phyloP scores from a whole-genome alignment of 257 asterid genomes.

The Nicotiana otophora region DNA sequence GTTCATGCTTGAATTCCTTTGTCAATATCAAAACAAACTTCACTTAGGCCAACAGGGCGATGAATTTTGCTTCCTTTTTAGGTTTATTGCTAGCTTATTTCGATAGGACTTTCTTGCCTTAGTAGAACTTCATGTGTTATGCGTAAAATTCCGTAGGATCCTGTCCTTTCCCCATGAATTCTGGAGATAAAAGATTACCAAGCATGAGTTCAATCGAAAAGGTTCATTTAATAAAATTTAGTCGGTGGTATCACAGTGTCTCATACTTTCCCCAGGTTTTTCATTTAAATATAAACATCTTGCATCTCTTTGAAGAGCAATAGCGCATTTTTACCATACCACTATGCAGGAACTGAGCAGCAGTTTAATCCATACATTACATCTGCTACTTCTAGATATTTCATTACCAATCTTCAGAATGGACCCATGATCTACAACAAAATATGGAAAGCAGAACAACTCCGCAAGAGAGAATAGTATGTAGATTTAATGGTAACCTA shows the following conservation, averaged over 20 bases:
- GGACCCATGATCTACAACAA: not conserved
- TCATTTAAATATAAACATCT: too few species aligned
- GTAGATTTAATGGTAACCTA: constrained; percentile 51
- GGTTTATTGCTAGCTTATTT: not conserved
- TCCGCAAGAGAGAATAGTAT: not conserved
- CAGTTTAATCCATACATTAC: not conserved
- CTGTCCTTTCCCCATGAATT: not conserved
- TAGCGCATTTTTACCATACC: not conserved
- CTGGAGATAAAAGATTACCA: not conserved
- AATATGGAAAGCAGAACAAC: not conserved
- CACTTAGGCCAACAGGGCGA: not conserved
- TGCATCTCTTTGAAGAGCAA: not conserved
- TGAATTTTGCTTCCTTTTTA: not conserved
- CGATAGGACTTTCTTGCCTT: not conserved
- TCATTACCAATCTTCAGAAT: not conserved
- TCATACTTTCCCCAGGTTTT: too few species aligned
- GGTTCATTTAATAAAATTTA: not conserved
- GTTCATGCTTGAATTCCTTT: too few species aligned
- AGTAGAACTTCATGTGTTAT: not conserved
- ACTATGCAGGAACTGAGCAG: not conserved
- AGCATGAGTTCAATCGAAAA: not conserved
- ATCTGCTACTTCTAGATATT: not conserved
- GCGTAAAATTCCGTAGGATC: not conserved
- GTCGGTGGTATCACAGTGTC: too few species aligned
- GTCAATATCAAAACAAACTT: too few species aligned